Evolutionary conservation across 768 basidiomycete species (phyloP).

Genomic region (Austroboletus festivus): DNA sequence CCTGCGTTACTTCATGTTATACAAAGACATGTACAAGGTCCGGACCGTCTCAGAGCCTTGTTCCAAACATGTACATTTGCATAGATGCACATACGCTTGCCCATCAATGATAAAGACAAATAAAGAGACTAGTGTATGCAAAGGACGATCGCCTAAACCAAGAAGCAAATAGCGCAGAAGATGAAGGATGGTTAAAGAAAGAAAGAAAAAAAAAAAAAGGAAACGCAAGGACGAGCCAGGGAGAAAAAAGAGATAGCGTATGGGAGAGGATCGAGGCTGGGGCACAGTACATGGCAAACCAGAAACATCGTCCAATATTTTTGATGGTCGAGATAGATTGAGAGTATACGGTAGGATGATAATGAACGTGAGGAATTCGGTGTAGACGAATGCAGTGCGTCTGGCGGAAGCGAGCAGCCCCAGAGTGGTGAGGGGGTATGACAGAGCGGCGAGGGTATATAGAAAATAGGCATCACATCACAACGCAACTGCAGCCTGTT

Average conservation of each 20-base stretch:
- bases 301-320: constrained; percentile 29
- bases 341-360: constrained; percentile 24
- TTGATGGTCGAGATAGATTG: constrained; percentile 19
- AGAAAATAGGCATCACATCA: constrained; percentile 54
- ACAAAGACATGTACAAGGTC: background rate
- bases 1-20: constrained; percentile 17
- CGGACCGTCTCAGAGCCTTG: background rate
- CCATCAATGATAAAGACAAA: constrained; percentile 33
- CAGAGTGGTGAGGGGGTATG: constrained; percentile 29
- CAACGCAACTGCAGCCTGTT: constrained; percentile 64
- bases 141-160: constrained; percentile 19
- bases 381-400: constrained; percentile 20
- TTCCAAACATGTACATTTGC: constrained; percentile 31
- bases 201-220: background rate
- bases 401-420: constrained; percentile 3
- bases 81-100: constrained; percentile 24
- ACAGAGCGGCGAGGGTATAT: constrained; percentile 32
- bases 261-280: constrained; percentile 8
- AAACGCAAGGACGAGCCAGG: background rate
- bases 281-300: constrained; percentile 23
- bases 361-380: constrained; percentile 26
- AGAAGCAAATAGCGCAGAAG: constrained; percentile 7
- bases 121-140: constrained; percentile 30
- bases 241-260: constrained; percentile 2
- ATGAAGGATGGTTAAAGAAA: background rate